A percentile compares a stretch with the other conserved stretches of the same genome.
These are phyloP conservation scores for Viola odorata DNA, from an alignment of 345 rosid species.

Conservation along the genomic window DNA sequence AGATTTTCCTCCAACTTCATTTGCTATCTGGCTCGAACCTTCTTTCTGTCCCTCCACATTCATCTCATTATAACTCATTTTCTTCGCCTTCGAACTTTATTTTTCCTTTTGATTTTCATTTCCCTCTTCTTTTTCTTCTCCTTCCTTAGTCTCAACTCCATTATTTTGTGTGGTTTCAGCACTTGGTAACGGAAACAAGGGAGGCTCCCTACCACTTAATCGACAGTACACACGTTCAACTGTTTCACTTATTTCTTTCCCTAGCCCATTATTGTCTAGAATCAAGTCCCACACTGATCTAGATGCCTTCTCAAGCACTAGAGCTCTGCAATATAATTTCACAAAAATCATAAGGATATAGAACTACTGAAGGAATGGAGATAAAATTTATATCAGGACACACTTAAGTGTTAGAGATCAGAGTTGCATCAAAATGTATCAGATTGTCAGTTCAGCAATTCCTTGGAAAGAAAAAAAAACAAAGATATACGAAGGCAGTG, in stretches of 20 bases:
- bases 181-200: conserved; percentile 47
- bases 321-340: conserved; percentile 42
- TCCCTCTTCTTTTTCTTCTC: conserved; percentile 33
- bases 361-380: background rate
- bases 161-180: conserved; percentile 29
- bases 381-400: background rate
- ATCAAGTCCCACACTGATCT: conserved; percentile 98
- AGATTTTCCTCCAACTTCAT: conserved; percentile 32
- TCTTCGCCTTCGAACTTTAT: conserved; percentile 45
- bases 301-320: conserved; percentile 89
- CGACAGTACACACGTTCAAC: conserved; percentile 71
- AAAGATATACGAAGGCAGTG: background rate
- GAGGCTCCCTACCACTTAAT: conserved; percentile 73
- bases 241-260: conserved; percentile 51
- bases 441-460: background rate
- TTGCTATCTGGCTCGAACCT: conserved; percentile 1
- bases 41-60: conserved; percentile 28
- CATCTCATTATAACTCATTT: conserved; percentile 48
- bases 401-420: background rate
- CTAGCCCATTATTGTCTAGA: conserved; percentile 65
- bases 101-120: conserved; percentile 29
- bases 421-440: background rate
- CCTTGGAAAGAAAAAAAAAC: background rate
- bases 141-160: conserved; percentile 23
- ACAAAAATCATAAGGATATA: background rate